Conservation (phyloP, 2,329 filamentous ascomycete genomes). For the Colletotrichum tamarilloi region DNA sequence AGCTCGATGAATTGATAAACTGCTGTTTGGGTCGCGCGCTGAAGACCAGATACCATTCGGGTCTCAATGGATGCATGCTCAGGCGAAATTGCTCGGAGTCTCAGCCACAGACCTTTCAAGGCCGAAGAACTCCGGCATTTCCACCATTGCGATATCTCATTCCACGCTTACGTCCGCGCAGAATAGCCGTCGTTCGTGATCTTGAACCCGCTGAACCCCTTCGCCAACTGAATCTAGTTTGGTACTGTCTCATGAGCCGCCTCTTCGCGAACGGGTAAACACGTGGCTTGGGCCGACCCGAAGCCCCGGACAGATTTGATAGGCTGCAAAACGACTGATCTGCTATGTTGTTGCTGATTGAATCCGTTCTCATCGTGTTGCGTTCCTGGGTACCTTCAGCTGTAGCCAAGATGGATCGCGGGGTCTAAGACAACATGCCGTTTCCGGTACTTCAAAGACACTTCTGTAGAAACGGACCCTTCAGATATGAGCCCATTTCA, state of each 20-base stretch:
- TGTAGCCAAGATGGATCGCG: neutral
- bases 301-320: neutral
- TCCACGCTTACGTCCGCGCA: neutral
- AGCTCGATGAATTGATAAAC: too few species aligned
- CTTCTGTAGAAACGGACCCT: neutral
- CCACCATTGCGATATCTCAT: neutral
- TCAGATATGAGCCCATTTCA: neutral
- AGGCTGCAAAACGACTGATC: neutral
- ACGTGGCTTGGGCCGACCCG: neutral
- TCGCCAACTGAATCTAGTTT: neutral
- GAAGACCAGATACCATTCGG: too few species aligned
- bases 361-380: neutral
- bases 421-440: neutral
- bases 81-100: too few species aligned
- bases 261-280: neutral
- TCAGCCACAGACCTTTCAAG: neutral
- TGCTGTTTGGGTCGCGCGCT: too few species aligned
- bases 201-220: neutral
- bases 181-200: neutral
- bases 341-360: neutral
- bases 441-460: neutral
- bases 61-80: too few species aligned
- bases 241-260: neutral
- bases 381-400: neutral
- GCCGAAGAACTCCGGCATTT: neutral